A percentile compares a stretch with the other conserved stretches of the same genome.
phyloP scores from a whole-genome alignment of 2,329 filamentous ascomycete genomes.

The Ceratocystiopsis sp. region DNA sequence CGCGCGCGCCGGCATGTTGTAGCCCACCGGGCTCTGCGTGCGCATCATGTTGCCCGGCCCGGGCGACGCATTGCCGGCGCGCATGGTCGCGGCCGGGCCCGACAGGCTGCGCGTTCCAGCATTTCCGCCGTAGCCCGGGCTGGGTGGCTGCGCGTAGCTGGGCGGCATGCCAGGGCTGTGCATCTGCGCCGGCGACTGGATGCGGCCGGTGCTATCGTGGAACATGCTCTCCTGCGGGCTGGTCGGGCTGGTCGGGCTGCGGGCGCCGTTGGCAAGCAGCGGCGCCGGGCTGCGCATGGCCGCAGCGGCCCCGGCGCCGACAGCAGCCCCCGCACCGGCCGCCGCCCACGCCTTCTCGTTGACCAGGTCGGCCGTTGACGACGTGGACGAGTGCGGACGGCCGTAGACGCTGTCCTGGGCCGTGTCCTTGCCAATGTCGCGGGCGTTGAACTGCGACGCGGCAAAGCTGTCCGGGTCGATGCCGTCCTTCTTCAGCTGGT shows the following conservation, averaged over 20 bases:
- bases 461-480: conserved; percentile 29
- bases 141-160: background rate
- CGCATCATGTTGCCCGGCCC: background rate
- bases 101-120: conserved; percentile 13
- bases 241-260: background rate
- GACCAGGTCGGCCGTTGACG: conserved; percentile 13
- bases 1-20: background rate
- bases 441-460: conserved; percentile 21
- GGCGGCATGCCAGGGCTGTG: conserved; percentile 1
- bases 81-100: conserved; percentile 2
- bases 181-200: background rate
- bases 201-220: background rate
- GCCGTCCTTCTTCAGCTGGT: conserved; percentile 29
- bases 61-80: background rate
- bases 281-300: conserved; percentile 14
- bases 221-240: background rate
- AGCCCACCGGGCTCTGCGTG: conserved; percentile 4
- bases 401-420: conserved; percentile 12
- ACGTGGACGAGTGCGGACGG: conserved; percentile 17
- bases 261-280: conserved; percentile 13
- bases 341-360: conserved; percentile 16
- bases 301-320: conserved; percentile 4
- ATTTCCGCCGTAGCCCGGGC: background rate
- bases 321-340: conserved; percentile 10
- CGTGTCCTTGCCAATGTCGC: conserved; percentile 14